A percentile compares a stretch with the other conserved stretches of the same genome.
Evolutionary conservation across 345 rosid species (phyloP).

Genomic region (Eucalyptus grandis): DNA sequence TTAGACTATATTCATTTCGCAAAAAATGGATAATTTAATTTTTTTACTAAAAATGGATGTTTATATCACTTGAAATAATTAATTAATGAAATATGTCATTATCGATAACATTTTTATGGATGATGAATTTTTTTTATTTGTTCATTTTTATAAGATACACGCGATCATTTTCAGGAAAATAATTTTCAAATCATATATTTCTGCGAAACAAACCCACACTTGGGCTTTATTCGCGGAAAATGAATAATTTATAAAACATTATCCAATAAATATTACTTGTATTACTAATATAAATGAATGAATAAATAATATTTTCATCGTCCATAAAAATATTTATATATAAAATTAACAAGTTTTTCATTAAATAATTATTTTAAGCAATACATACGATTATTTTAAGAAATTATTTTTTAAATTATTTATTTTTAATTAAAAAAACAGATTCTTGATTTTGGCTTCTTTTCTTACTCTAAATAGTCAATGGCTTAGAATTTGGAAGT

Average conservation of each 20-base stretch:
- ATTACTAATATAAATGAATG: not conserved
- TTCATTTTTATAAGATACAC: not conserved
- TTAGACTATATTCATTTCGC: not conserved
- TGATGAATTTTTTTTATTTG: fast-evolving
- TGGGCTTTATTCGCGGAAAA: fast-evolving
- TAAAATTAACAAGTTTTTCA: no score
- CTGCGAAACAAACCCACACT: fast-evolving
- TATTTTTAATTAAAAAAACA: no score
- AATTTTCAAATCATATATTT: not conserved
- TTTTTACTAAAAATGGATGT: fast-evolving
- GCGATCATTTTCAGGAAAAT: fast-evolving
- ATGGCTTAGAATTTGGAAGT: not conserved
- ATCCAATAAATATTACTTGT: not conserved
- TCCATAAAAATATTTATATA: no score
- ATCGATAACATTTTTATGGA: not conserved
- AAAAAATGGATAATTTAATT: not conserved
- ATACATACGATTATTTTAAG: no score
- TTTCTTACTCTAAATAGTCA: not conserved
- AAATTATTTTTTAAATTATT: no score
- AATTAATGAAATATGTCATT: not conserved
- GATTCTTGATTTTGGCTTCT: not conserved
- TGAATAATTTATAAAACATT: no score
- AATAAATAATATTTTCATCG: no score
- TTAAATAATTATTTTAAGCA: no score
- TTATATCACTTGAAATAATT: not conserved